These are phyloP conservation scores for Biancaea sappan DNA, from an alignment of 306 rosid species.

Conservation along the genomic window DNA sequence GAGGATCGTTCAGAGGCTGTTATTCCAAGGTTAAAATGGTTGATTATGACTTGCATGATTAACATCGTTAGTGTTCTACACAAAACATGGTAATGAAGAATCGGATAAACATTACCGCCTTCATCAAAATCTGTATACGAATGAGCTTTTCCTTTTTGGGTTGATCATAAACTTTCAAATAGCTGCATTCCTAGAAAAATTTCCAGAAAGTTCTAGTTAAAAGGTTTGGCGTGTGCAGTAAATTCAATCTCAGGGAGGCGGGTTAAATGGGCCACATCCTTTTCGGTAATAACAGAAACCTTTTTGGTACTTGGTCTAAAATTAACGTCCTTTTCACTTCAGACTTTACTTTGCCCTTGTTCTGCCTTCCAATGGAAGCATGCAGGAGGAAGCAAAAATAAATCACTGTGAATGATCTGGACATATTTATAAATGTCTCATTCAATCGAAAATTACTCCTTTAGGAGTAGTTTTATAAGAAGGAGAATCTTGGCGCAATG, in stretches of 20 bases:
- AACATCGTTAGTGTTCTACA: conserved; percentile 15
- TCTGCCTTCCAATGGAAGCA: not conserved
- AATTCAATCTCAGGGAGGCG: not conserved
- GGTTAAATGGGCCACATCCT: not conserved
- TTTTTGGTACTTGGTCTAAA: not conserved
- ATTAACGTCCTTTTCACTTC: not conserved
- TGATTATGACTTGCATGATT: conserved; percentile 1
- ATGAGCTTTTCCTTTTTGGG: too few species aligned
- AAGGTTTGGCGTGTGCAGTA: not conserved
- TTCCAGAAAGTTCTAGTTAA: not conserved
- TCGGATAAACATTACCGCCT: not conserved
- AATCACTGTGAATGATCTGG: conserved; percentile 16
- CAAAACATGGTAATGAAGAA: not conserved
- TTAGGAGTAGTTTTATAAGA: not conserved
- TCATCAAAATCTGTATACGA: not conserved
- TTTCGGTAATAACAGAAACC: not conserved
- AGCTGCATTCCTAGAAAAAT: not conserved
- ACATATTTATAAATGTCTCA: not conserved
- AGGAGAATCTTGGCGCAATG: too few species aligned
- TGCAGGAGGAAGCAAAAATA: not conserved
- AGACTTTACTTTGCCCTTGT: not conserved
- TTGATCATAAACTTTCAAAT: too few species aligned
- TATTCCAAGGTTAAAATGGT: conserved; percentile 39
- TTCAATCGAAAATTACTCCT: conserved; percentile 12
- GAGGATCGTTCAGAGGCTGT: conserved; percentile 18